Conservation (phyloP, 1,284 basidiomycete species). For the Cutaneotrichosporon arboriforme region DNA sequence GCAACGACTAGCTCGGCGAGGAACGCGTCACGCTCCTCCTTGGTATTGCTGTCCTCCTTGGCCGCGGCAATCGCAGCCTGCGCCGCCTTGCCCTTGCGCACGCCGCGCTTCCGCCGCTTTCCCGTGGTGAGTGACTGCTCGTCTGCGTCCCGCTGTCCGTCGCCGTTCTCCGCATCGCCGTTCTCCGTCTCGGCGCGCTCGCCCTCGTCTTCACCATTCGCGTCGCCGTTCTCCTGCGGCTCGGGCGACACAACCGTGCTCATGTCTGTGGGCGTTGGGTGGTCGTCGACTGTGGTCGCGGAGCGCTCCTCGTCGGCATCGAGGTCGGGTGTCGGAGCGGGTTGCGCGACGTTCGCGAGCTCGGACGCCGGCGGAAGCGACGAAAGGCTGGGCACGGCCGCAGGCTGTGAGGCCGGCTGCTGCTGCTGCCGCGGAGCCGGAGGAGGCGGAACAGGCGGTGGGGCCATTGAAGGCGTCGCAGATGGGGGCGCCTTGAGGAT, state of each 20-base stretch:
- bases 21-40: slow-evolving; percentile 41
- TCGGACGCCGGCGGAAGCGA: slow-evolving; percentile 13
- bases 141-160: slow-evolving; percentile 19
- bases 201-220: slow-evolving; percentile 9
- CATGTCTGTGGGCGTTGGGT: slow-evolving; percentile 36
- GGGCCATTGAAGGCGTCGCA: not conserved
- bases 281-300: slow-evolving; percentile 37
- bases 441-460: slow-evolving; percentile 3
- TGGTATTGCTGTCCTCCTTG: slow-evolving; percentile 20
- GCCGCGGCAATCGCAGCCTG: slow-evolving; percentile 40
- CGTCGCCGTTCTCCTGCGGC: slow-evolving; percentile 13
- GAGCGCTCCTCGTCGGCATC: slow-evolving; percentile 16
- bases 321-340: slow-evolving; percentile 13
- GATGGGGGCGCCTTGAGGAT: not conserved
- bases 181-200: slow-evolving; percentile 5
- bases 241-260: slow-evolving; percentile 31
- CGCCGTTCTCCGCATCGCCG: not conserved
- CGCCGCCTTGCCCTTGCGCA: slow-evolving; percentile 48
- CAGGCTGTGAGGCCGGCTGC: not conserved
- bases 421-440: not conserved
- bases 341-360: slow-evolving; percentile 4
- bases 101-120: slow-evolving; percentile 47
- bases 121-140: slow-evolving; percentile 35
- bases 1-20: slow-evolving; percentile 68
- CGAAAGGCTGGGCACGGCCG: slow-evolving; percentile 1